Conservation (phyloP, 2,329 filamentous ascomycete genomes). For the Calonectria pseudoreteaudii region DNA sequence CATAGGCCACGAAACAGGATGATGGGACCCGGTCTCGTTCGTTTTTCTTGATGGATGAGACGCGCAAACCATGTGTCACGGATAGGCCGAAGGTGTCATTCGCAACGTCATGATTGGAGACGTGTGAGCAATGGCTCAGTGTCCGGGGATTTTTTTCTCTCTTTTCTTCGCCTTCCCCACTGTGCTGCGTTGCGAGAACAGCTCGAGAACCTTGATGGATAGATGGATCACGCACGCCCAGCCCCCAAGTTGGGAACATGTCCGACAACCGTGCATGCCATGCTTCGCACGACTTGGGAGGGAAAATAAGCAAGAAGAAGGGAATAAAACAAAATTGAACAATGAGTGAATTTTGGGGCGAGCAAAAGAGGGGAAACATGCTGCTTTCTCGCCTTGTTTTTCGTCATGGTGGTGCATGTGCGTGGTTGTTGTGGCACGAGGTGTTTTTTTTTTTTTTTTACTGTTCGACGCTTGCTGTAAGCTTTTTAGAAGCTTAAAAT, state of each 20-base stretch:
- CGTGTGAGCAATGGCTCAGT: neutral
- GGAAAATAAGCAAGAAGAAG: neutral
- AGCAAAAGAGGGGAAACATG: neutral
- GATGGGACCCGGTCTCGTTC: neutral
- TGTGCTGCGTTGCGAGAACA: neutral
- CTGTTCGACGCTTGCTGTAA: neutral
- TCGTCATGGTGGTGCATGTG: neutral
- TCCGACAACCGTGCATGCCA: neutral
- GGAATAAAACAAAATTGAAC: neutral
- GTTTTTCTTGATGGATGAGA: neutral
- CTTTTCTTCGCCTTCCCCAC: neutral
- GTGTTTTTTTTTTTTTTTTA: neutral
- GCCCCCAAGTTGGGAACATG: conserved; percentile 15
- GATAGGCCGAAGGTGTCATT: neutral
- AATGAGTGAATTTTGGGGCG: neutral
- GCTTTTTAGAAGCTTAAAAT: conserved; percentile 27
- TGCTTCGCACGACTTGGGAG: neutral
- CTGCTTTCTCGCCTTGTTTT: neutral
- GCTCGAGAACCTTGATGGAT: conserved; percentile 40
- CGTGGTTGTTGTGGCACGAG: neutral
- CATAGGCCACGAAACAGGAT: neutral
- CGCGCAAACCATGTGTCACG: conserved; percentile 1
- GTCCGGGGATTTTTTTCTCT: neutral
- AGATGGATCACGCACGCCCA: conserved; percentile 20
- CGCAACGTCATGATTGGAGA: neutral